phyloP scores from a whole-genome alignment of 192 early-diverging fungal genomes.

The Tieghemiomyces parasiticus region DNA sequence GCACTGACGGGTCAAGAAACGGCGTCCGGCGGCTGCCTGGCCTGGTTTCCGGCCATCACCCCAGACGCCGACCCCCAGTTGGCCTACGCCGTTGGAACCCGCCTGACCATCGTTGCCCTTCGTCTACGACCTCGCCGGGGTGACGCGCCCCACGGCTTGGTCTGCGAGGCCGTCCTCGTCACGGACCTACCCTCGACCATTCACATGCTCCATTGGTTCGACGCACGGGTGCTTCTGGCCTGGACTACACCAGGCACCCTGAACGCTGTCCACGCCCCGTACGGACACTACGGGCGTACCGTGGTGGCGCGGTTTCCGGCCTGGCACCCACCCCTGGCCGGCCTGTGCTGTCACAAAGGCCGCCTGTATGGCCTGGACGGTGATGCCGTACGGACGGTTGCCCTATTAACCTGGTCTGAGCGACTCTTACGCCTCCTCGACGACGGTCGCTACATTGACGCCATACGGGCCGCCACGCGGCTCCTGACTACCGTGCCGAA shows the following conservation, averaged over 20 bases:
- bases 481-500: not conserved
- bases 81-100: not conserved
- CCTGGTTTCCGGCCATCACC: not conserved
- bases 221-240: not conserved
- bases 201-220: not conserved
- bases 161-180: not conserved
- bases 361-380: not conserved
- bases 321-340: too few relatives aligned
- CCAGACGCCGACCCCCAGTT: not conserved
- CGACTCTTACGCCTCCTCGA: slow-evolving; percentile 3
- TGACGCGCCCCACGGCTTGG: not conserved
- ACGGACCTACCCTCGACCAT: not conserved
- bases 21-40: not conserved
- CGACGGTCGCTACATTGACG: not conserved
- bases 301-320: not conserved
- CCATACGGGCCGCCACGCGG: slow-evolving; percentile 1
- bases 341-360: slow-evolving; percentile 4
- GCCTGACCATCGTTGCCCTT: not conserved
- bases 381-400: not conserved
- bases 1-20: not conserved
- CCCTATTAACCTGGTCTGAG: slow-evolving; percentile 7
- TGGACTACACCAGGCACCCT: not conserved
- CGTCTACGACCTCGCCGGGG: not conserved
- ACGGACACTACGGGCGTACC: not conserved
- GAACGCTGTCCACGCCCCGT: not conserved